Conservation (phyloP, 176 grass and related monocot species). For the Paspalum notatum region DNA sequence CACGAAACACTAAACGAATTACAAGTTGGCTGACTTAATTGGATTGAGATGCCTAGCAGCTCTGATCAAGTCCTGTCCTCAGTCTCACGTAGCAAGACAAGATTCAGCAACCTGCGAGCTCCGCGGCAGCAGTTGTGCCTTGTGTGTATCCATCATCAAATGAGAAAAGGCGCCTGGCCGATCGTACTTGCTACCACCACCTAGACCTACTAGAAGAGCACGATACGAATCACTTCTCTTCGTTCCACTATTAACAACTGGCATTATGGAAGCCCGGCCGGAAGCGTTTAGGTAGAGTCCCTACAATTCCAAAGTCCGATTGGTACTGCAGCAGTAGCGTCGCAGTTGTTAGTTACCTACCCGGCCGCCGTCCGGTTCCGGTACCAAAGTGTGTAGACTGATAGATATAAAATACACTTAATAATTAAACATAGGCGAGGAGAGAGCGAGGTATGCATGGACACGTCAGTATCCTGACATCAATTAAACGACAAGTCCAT, state of each 20-base stretch:
- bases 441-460: slow-evolving; percentile 38
- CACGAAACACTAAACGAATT: no score
- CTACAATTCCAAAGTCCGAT: background rate
- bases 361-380: background rate
- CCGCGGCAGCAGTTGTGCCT: no score
- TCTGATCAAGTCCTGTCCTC: no score
- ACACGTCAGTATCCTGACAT: background rate
- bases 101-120: no score
- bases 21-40: no score
- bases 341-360: slow-evolving; percentile 43
- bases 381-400: no score
- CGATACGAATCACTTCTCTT: background rate
- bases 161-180: no score
- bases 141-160: no score
- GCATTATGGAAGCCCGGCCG: background rate
- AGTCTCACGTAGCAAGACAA: no score
- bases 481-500: background rate
- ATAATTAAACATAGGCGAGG: slow-evolving; percentile 6
- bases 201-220: background rate
- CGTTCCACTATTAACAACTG: background rate
- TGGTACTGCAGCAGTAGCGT: slow-evolving; percentile 17
- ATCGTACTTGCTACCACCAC: no score
- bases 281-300: slow-evolving; percentile 41
- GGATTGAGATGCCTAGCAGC: no score
- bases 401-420: no score